Base-by-base conservation (phyloP, 2,329 filamentous ascomycete genomes). In the Fusarium phyllophilum region DNA sequence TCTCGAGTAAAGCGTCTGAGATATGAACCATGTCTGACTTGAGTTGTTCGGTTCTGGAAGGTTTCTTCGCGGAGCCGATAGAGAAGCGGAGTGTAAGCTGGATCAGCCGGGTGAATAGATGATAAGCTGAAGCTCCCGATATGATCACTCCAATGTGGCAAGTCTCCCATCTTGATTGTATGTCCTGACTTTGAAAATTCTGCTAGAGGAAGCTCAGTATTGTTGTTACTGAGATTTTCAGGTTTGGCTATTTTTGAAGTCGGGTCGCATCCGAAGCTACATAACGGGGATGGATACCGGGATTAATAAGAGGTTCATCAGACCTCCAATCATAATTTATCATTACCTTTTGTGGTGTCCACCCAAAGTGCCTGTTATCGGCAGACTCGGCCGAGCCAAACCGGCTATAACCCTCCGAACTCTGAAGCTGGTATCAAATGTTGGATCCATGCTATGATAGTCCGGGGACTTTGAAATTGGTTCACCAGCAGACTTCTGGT, bases 21-120 rank as follows among this genome's bases (percentile, higher is more conserved):
- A 18, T 74, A 60, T 0, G 68, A 74, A 8, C 72, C 72, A 24
- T 74, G 72, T 57, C 72, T 62, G 38, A 74, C 44, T 38, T 74
- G 72, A 3, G 63, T 52, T 13, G 72, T 74, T 14, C 72, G 55
- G 14, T 68, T 68, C 11, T 55, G 68, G 15, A 74, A 74, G 12
- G 72, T 74, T 44, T 74, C 72, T 57, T 74, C 72, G 5, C 72
- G 68, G 3, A 69, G 60, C 36, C 72, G 65, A 9, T 75, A 74
- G 17, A 74, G 68, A 59, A 74, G 72, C 22, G 72, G 72, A 22
- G 72, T 74, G 51, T 69, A 75, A 38, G 72, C 72, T 11, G 72
- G 68, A 22, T 62, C 63, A 12, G 63, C 63, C 6, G 68, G 36
- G 24, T 59, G 34, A 6, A 74, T 42, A 9, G 72, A 69, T 3